A percentile compares a stretch with the other conserved stretches of the same genome.
Evolutionary conservation across 352 stramenopile species (phyloP).

Genomic region (Peronospora belbahrii): DNA sequence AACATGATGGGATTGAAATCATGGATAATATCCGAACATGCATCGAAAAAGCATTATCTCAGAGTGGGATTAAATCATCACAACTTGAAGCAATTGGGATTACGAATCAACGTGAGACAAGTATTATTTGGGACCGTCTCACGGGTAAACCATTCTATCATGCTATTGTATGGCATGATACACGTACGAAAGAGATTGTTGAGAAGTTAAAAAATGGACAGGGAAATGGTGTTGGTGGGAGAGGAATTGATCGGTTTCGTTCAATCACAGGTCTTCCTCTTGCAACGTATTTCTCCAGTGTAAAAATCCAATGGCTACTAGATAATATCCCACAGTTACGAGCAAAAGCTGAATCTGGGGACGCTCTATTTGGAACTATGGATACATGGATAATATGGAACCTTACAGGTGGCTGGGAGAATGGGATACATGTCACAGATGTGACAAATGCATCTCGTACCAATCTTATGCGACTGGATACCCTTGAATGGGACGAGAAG

Average conservation of each 20-base stretch:
- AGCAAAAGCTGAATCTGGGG: slow-evolving; percentile 72
- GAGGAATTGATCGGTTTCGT: slow-evolving; percentile 61
- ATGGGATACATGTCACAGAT: slow-evolving; percentile 92
- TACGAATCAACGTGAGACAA: slow-evolving; percentile 99
- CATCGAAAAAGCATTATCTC: slow-evolving; percentile 68
- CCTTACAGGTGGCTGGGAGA: slow-evolving; percentile 77
- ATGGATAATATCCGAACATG: slow-evolving; percentile 80
- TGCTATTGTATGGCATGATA: slow-evolving; percentile 99
- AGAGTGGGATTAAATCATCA: slow-evolving; percentile 48
- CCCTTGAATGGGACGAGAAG: slow-evolving; percentile 87
- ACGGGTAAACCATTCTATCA: slow-evolving; percentile 96
- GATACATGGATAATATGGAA: slow-evolving; percentile 97
- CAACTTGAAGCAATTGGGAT: slow-evolving; percentile 93
- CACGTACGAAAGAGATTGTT: slow-evolving; percentile 89
- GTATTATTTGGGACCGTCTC: slow-evolving; percentile 93
- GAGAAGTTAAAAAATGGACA: slow-evolving; percentile 65
- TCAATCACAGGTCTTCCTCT: slow-evolving; percentile 92
- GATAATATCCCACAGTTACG: slow-evolving; percentile 89
- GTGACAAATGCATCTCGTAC: slow-evolving; percentile 97
- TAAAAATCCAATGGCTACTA: slow-evolving; percentile 97
- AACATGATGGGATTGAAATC: slow-evolving; percentile 97
- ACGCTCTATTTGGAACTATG: slow-evolving; percentile 96
- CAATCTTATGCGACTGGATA: slow-evolving; percentile 91
- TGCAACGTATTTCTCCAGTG: slow-evolving; percentile 96
- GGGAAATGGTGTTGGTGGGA: slow-evolving; percentile 41